Conservation (phyloP, 2,329 filamentous ascomycete genomes). For the Microcyclospora pomicola region DNA sequence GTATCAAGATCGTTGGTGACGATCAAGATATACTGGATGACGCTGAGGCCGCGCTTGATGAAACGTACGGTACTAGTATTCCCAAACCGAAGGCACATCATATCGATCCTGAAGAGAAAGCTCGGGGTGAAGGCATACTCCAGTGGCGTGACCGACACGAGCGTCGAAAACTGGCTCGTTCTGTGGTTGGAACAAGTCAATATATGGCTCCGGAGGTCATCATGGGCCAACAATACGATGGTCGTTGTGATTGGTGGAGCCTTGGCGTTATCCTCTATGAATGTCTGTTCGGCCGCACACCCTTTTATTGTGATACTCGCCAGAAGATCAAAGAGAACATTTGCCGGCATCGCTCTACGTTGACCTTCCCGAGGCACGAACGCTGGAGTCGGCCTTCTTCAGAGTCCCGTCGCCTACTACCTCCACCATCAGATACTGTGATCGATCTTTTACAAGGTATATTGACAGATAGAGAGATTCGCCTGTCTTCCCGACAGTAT, state of each 20-base stretch:
- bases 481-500: slow-evolving; percentile 67
- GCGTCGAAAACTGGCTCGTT: slow-evolving; percentile 61
- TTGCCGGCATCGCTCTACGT: slow-evolving; percentile 53
- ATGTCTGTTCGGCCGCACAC: slow-evolving; percentile 83
- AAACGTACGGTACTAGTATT: slow-evolving; percentile 3
- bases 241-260: slow-evolving; percentile 93
- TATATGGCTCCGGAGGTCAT: slow-evolving; percentile 98
- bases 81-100: slow-evolving; percentile 5
- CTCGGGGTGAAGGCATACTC: slow-evolving; percentile 21
- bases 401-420: slow-evolving; percentile 20
- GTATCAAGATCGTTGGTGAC: slow-evolving; percentile 61
- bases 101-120: slow-evolving; percentile 12
- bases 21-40: slow-evolving; percentile 49
- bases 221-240: slow-evolving; percentile 69
- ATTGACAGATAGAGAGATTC: slow-evolving; percentile 57
- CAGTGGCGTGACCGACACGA: slow-evolving; percentile 32
- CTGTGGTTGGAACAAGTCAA: slow-evolving; percentile 87
- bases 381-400: slow-evolving; percentile 40
- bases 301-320: slow-evolving; percentile 70
- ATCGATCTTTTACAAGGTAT: slow-evolving; percentile 63
- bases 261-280: slow-evolving; percentile 89
- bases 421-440: slow-evolving; percentile 52
- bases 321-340: slow-evolving; percentile 80
- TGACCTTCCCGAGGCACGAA: slow-evolving; percentile 53
- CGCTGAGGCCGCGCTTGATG: slow-evolving; percentile 9